A percentile compares a stretch with the other conserved stretches of the same genome.
Evolutionary conservation across 148 eudicot genomes (phyloP).

Genomic region (Agrostemma githago): DNA sequence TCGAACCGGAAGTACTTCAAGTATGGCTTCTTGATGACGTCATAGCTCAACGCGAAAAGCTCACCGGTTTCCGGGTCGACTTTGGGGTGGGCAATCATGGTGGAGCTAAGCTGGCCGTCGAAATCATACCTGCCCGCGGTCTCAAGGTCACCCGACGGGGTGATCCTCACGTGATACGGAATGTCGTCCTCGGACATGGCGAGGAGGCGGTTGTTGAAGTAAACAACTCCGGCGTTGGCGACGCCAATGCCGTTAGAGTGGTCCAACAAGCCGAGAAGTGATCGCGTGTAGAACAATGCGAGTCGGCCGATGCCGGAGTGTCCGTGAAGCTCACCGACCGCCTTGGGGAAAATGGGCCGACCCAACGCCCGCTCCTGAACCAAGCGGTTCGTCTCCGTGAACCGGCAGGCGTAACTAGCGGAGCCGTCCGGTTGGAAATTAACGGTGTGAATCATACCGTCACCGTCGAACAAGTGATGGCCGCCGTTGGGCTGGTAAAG

Average conservation of each 20-base stretch:
- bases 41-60: slow-evolving; percentile 61
- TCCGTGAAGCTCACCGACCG: slow-evolving; percentile 79
- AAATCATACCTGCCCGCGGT: slow-evolving; percentile 59
- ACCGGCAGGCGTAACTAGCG: slow-evolving; percentile 65
- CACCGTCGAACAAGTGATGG: slow-evolving; percentile 82
- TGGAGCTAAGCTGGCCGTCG: slow-evolving; percentile 33
- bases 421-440: slow-evolving; percentile 25
- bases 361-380: slow-evolving; percentile 53
- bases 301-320: slow-evolving; percentile 58
- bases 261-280: slow-evolving; percentile 42
- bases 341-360: slow-evolving; percentile 57
- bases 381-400: slow-evolving; percentile 57
- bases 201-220: slow-evolving; percentile 46
- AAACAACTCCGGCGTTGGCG: slow-evolving; percentile 72
- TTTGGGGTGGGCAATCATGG: slow-evolving; percentile 88
- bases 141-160: slow-evolving; percentile 47
- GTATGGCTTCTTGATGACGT: slow-evolving; percentile 53
- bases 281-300: slow-evolving; percentile 47
- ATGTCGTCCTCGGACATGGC: slow-evolving; percentile 88
- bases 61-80: slow-evolving; percentile 54
- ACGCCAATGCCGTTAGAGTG: slow-evolving; percentile 53
- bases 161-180: slow-evolving; percentile 55
- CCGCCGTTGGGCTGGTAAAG: slow-evolving; percentile 44
- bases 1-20: slow-evolving; percentile 54
- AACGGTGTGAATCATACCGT: slow-evolving; percentile 79